These are phyloP conservation scores for Gynandropsis gynandra DNA, from an alignment of 345 rosid species.

Conservation along the genomic window DNA sequence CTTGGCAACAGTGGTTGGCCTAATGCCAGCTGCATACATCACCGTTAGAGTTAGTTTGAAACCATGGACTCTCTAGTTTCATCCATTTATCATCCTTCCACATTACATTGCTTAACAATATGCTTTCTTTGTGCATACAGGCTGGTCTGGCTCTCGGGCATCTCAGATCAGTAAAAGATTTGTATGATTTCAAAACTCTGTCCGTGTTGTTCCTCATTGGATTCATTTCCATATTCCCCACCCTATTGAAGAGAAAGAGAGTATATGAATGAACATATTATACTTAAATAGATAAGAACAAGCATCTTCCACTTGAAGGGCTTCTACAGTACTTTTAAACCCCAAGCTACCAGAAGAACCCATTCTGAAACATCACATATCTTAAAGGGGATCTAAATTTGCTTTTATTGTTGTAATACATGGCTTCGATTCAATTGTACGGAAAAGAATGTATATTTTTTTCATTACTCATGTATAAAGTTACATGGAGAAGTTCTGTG, in stretches of 20 bases:
- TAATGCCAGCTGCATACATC: conserved; percentile 87
- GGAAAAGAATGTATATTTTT: too few species aligned
- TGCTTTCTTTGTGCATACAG: conserved; percentile 25
- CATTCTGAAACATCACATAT: not conserved
- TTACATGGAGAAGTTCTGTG: too few species aligned
- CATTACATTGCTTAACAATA: conserved; percentile 5
- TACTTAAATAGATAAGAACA: conserved; percentile 10
- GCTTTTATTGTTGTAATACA: not conserved
- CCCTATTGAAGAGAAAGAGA: conserved; percentile 71
- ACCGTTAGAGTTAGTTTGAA: conserved; percentile 68
- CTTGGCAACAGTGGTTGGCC: conserved; percentile 74
- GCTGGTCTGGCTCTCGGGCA: conserved; percentile 85
- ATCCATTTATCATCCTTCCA: not conserved
- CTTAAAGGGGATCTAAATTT: not conserved
- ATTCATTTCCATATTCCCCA: conserved; percentile 50
- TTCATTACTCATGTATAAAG: too few species aligned
- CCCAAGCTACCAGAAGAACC: conserved; percentile 13
- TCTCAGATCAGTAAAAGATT: conserved; percentile 68
- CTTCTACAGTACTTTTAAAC: conserved; percentile 16
- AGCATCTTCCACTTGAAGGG: conserved; percentile 13
- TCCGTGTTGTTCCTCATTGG: conserved; percentile 68
- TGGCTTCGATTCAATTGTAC: conserved; percentile 14
- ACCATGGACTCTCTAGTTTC: not conserved
- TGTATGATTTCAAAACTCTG: conserved; percentile 67
- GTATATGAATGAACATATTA: conserved; percentile 40